Evolutionary conservation across 805 yeast genomes (phyloP).

Genomic region (Candida xyloterini): DNA sequence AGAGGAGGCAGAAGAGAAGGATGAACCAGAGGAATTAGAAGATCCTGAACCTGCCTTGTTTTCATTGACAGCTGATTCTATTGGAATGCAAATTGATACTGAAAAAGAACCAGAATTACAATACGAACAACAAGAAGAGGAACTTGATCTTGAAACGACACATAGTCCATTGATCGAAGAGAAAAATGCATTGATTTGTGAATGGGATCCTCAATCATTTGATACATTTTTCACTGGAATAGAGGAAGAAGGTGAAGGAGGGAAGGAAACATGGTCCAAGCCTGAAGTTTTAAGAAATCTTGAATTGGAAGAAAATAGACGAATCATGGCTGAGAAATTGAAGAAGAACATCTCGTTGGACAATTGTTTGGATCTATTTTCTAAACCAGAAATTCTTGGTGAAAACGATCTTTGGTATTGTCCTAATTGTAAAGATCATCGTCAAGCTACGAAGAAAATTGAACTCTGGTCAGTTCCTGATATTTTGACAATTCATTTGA

Average conservation of each 20-base stretch:
- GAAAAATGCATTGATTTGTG: conserved; percentile 53
- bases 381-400: conserved; percentile 80
- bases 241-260: conserved; percentile 44
- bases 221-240: conserved; percentile 51
- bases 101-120: background rate
- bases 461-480: conserved; percentile 96
- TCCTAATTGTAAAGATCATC: conserved; percentile 82
- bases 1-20: background rate
- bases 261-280: conserved; percentile 53
- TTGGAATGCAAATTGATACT: conserved; percentile 1
- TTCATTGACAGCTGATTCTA: background rate
- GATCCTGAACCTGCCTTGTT: background rate
- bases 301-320: conserved; percentile 49
- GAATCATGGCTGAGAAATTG: conserved; percentile 26
- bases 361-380: conserved; percentile 73
- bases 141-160: conserved; percentile 12
- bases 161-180: conserved; percentile 25
- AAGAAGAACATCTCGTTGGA: conserved; percentile 53
- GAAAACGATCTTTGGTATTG: conserved; percentile 94
- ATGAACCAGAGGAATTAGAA: background rate
- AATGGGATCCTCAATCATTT: conserved; percentile 55
- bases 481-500: conserved; percentile 81
- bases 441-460: conserved; percentile 86
- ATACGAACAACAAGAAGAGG: background rate
- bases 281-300: conserved; percentile 50